Evolutionary conservation across 768 basidiomycete genomes (phyloP).

Genomic region (Suillus plorans): DNA sequence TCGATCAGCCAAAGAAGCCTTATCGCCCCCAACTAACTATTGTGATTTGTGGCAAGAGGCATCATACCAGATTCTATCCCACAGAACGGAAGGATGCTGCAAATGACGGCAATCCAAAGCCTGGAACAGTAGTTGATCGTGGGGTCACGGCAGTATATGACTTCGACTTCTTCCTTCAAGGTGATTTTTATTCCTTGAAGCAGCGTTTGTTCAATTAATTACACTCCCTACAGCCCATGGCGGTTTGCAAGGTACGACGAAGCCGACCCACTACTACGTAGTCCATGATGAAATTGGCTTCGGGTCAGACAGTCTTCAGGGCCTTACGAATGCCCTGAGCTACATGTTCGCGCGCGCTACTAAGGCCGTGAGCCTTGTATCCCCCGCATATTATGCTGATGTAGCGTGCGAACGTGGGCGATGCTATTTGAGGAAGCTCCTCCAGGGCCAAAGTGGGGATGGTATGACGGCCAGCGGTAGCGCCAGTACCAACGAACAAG

Average conservation of each 20-base stretch:
- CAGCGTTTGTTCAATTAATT: constrained; percentile 3
- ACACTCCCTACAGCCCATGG: constrained; percentile 33
- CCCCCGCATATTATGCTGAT: constrained; percentile 43
- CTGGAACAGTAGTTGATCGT: constrained; percentile 55
- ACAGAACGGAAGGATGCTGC: constrained; percentile 43
- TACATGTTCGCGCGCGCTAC: constrained; percentile 64
- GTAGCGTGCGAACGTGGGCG: constrained; percentile 54
- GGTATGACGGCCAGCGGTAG: constrained; percentile 33
- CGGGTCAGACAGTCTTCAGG: constrained; percentile 48
- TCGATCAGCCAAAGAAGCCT: constrained; percentile 31
- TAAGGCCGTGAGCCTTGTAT: constrained; percentile 39
- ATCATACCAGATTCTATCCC: constrained; percentile 58
- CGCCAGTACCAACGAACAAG: constrained; percentile 44
- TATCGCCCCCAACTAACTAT: constrained; percentile 52
- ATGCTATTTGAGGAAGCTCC: constrained; percentile 50
- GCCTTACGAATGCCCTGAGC: constrained; percentile 52
- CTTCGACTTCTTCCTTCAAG: constrained; percentile 57
- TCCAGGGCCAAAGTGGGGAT: constrained; percentile 34
- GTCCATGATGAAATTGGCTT: constrained; percentile 55
- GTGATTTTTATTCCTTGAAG: constrained; percentile 18
- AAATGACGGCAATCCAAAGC: constrained; percentile 47
- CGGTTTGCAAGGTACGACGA: constrained; percentile 47
- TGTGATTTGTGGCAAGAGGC: constrained; percentile 57
- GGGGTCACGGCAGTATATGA: constrained; percentile 55
- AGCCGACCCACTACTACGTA: constrained; percentile 56